Evolutionary conservation across 1,284 basidiomycete species (phyloP), one percentile per base, ranked within the genome.

Genomic region (Malassezia globosa): DNA sequence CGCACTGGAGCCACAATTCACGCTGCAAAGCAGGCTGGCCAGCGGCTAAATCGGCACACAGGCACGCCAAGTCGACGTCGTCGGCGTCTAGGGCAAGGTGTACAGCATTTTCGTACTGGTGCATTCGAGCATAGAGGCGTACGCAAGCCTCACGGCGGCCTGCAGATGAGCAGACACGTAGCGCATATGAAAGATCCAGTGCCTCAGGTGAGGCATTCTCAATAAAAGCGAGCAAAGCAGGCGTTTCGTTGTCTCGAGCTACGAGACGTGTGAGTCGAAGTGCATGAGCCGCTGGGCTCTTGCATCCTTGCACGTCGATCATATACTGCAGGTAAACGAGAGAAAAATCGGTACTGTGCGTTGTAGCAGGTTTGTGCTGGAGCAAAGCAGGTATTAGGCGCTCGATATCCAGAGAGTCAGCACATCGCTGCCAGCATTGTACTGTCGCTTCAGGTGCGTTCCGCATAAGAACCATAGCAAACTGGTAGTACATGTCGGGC

Each of bases 121-220:
- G 89, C 88, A 99, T 92, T 75, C 94, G 89, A 7, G 87, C 85
- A 73, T 96, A 97, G 50, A 99, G 92, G 63, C 88, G 84, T 35
- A 97, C 88, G 69, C 90, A 96, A 1, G 92, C 82, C 62, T 90
- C 86, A 24, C 81, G 85, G 39, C 85, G 78, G 5, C 82, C 81
- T 35, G 83, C 78, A 14, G 60, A 53, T 56, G 81, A 79, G 75
- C 90, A 97, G 37, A 94, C 74, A 7, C 94, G 81, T 51, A 99
- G 72, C 0, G 92, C 94, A 68, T 96, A 97, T 74, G 97, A 90
- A 31, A 97, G 79, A 63, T 97, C 92, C 68, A 43, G 29, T 21
- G 92, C 82, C 62, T 90, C 86, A 25, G 82, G 85, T 38, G 85
- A 78, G 4, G 82, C 81, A 36, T 83, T 78, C 16, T 62, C 55